Evolutionary conservation across 1,284 basidiomycete genomes (phyloP), one percentile per base, ranked within the genome.

Genomic region (Trichosporon sp.): DNA sequence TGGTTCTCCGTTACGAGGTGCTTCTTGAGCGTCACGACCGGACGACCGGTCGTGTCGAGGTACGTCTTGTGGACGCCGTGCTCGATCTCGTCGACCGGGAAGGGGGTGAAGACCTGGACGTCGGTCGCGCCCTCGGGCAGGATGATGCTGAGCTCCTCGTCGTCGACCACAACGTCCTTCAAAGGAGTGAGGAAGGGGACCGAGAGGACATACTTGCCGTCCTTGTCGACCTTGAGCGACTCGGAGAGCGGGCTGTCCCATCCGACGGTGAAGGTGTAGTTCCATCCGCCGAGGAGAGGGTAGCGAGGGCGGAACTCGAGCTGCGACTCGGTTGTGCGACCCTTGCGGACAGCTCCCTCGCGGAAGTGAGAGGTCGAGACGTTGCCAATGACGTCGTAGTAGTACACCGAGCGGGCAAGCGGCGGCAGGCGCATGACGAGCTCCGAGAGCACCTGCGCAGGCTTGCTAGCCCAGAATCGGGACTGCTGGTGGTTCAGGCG

Each of bases 221-320:
- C 86, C 2, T 84, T 65, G 78, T 81, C 70, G 79, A 60, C 62
- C 66, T 74, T 78, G 46, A 83, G 64, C 19, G 73, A 77, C 73
- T 93, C 89, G n/a, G 79, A 83, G 54, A 96, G 83, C 21, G 91
- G 89, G 9, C 89, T 84, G 73, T 98, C 93, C 85, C 90, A 99
- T 3, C 96, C 96, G 11, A 98, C 84, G 5, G 90, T 92, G 81
- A 95, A 99, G 46, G 84, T 87, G 81, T 96, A 99, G 78, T 97
- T 98, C 96, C 96, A 99, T 19, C 95, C 94, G 31, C 96, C 96
- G 66, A 98, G 80, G 27, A 99, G 74, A 8, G 96, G 96, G 78
- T 95, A 99, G 37, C 96, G 86, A 0, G 96, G 95, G 54, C 84
- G 85, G 54, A 99, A 77, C 73, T 98, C 93, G 44, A 97, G 82